These are phyloP conservation scores for Zymoseptoria passerinii DNA, from an alignment of 2,329 filamentous ascomycete species.

Conservation along the genomic window DNA sequence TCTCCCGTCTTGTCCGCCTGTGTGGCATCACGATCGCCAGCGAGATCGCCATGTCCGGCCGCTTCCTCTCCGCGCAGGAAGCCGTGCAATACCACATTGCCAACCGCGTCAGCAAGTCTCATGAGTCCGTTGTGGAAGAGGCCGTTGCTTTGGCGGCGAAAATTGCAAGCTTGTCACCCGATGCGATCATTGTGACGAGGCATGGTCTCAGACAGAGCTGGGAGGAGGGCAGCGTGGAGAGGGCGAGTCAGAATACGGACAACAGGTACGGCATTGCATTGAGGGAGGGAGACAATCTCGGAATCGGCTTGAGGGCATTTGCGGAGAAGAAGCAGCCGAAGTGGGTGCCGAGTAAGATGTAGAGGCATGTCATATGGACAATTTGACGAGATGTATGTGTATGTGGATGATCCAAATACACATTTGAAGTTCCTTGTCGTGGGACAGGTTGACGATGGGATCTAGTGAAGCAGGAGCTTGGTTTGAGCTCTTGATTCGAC, in stretches of 20 bases:
- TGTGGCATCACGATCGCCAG: slow-evolving; percentile 42
- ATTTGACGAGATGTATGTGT: background rate
- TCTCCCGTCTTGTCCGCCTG: slow-evolving; percentile 44
- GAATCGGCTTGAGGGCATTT: slow-evolving; percentile 45
- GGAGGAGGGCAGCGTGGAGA: slow-evolving; percentile 37
- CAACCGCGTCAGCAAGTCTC: slow-evolving; percentile 31
- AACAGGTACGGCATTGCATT: slow-evolving; percentile 36
- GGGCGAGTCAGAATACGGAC: slow-evolving; percentile 34
- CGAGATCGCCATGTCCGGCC: slow-evolving; percentile 44
- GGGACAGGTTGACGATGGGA: background rate
- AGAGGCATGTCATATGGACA: background rate
- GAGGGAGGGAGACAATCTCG: slow-evolving; percentile 41
- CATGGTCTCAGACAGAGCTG: slow-evolving; percentile 33
- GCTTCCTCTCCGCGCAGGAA: slow-evolving; percentile 39
- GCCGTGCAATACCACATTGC: slow-evolving; percentile 36
- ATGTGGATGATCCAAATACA: background rate
- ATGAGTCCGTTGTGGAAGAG: slow-evolving; percentile 31
- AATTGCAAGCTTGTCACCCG: slow-evolving; percentile 31
- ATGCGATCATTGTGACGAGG: slow-evolving; percentile 36
- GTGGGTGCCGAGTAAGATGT: slow-evolving; percentile 44
- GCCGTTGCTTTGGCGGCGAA: slow-evolving; percentile 31
- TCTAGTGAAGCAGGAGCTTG: too few species aligned
- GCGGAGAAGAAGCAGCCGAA: slow-evolving; percentile 42
- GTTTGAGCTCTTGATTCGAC: too few species aligned
- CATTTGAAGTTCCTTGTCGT: background rate